Base-by-base conservation (phyloP, 2,329 filamentous ascomycete genomes). In the Neonectria sp. region DNA sequence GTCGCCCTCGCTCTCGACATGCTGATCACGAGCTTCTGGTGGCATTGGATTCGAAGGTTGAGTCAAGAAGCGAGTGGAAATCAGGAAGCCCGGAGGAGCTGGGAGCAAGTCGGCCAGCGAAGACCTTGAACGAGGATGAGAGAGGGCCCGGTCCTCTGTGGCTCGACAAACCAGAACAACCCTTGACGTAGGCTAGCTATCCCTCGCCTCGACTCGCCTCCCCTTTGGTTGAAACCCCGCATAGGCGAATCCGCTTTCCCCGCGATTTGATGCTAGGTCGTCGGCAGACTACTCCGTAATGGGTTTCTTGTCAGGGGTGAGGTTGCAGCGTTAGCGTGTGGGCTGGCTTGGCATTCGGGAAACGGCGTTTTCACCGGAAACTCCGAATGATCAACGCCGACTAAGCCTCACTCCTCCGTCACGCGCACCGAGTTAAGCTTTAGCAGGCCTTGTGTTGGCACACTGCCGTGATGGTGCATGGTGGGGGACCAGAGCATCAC, bases 231-330 rank as follows among this genome's bases (percentile, higher is more conserved):
- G 21, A 21, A 21, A 21, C 21, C 21, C 2, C 21, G 21, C 21
- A 21, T 21, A 21, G 21, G 21, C 21, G 21, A 21, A 21, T 21
- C 21, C 21, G 21, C 21, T 21, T 21, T 52, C 57, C 57, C 57
- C 46, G 57, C 57, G 33, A 52, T 35, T 46, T 58, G 33, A 64
- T 33, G 43, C 31, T 60, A 17, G 24, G 37, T 12, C 21, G 24
- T 6, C 24, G 21, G 8, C n/a, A 9, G 21, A 24, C 45, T 48
- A 48, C 21, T 21, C 21, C 21, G 21, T 21, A 21, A 21, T 21
- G 21, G 21, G 21, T 21, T 21, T 21, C 21, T 21, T 21, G 21
- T 21, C 21, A 21, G 21, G 21, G 21, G 21, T 21, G 21, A 12
- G 12, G 40, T 17, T 3, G 40, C 1, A n/a, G 29, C 29, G 4